These are phyloP conservation scores for Cladosporium sp. DNA, from an alignment of 2,329 filamentous ascomycete genomes.

Conservation along the genomic window DNA sequence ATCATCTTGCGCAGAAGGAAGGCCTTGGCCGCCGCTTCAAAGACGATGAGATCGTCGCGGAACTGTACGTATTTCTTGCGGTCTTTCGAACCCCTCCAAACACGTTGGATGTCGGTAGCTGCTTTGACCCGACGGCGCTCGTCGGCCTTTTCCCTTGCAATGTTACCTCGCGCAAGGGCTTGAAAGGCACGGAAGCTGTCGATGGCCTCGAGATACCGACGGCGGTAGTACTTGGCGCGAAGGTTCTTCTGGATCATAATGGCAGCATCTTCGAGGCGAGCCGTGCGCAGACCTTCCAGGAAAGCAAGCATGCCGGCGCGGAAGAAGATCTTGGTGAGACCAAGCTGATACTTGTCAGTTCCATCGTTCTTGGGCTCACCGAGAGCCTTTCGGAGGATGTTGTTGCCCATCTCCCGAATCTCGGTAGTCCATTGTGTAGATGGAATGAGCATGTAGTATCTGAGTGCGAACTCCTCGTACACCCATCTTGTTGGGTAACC, in stretches of 20 bases:
- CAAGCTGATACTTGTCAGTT: constrained; percentile 94
- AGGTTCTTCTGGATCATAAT: constrained; percentile 99
- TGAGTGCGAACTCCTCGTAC: constrained; percentile 94
- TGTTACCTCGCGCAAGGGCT: constrained; percentile 72
- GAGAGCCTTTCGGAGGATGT: constrained; percentile 84
- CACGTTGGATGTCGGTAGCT: constrained; percentile 89
- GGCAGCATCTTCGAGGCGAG: constrained; percentile 85
- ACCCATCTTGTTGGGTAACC: constrained; percentile 98
- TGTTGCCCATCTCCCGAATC: constrained; percentile 90
- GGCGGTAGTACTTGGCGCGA: constrained; percentile 90
- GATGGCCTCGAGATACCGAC: constrained; percentile 84
- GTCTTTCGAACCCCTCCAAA: constrained; percentile 92
- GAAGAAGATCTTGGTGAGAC: constrained; percentile 70
- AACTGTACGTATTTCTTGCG: constrained; percentile 77
- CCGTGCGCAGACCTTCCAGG: constrained; percentile 90
- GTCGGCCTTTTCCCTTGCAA: constrained; percentile 75
- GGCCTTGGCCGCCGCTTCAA: constrained; percentile 89
- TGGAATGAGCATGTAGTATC: constrained; percentile 97
- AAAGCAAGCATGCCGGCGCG: constrained; percentile 98
- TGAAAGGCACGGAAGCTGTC: constrained; percentile 80
- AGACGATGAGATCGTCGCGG: constrained; percentile 79
- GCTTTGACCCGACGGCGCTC: constrained; percentile 81
- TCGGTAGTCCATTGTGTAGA: constrained; percentile 90
- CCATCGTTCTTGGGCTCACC: constrained; percentile 63
- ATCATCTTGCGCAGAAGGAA: constrained; percentile 89